Percentiles rank a stretch among this genome's conserved stretches.
Conservation (phyloP, 2,329 filamentous ascomycete genomes). For the Mycocentrospora acerina region DNA sequence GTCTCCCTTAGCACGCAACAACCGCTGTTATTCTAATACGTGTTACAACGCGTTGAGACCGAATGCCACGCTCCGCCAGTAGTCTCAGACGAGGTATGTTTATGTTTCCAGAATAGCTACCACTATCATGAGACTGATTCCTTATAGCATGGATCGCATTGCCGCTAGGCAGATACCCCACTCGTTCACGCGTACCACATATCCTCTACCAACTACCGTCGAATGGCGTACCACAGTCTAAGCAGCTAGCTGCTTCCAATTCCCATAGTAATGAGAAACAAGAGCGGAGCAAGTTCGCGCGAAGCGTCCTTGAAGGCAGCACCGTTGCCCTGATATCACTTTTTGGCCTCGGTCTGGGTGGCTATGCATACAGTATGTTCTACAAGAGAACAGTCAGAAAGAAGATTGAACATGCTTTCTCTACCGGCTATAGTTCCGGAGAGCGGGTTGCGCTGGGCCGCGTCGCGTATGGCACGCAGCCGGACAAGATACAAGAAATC, state of each 20-base stretch:
- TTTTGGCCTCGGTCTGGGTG: conserved; percentile 34
- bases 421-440: conserved; percentile 36
- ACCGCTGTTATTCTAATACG: conserved; percentile 1
- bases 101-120: neutral
- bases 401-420: conserved; percentile 40
- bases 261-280: conserved; percentile 7
- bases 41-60: conserved; percentile 1
- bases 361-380: conserved; percentile 37
- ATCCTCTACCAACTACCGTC: conserved; percentile 14
- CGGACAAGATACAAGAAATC: conserved; percentile 29
- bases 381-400: conserved; percentile 33
- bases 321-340: conserved; percentile 39
- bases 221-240: neutral
- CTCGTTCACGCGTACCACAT: conserved; percentile 14
- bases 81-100: conserved; percentile 20
- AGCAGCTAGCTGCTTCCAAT: neutral
- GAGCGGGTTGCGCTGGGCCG: conserved; percentile 35
- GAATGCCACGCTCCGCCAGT: conserved; percentile 31
- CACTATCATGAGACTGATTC: conserved; percentile 7
- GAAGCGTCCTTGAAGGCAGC: conserved; percentile 38
- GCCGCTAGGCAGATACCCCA: conserved; percentile 24
- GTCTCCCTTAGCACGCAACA: conserved; percentile 3
- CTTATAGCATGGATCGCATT: conserved; percentile 31
- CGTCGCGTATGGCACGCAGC: conserved; percentile 30
- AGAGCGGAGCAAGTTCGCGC: conserved; percentile 31